These are phyloP conservation scores for Boletus tylopilopsis DNA, from an alignment of 768 basidiomycete genomes.

Conservation along the genomic window DNA sequence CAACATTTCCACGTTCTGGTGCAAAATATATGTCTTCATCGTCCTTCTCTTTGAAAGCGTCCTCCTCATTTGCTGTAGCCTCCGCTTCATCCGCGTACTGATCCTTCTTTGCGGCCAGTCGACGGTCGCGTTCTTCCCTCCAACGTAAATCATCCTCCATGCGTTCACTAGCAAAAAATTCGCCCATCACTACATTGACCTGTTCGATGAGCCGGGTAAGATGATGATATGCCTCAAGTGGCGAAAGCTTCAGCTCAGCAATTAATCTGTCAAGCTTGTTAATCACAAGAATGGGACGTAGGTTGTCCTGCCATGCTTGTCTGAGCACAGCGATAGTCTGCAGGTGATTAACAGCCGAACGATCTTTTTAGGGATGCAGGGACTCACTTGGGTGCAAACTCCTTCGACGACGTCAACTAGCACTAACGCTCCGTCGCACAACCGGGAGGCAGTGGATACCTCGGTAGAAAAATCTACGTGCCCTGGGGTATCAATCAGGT, in stretches of 20 bases:
- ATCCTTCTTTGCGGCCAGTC: slow-evolving; percentile 75
- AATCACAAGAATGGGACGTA: slow-evolving; percentile 90
- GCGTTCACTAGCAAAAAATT: slow-evolving; percentile 89
- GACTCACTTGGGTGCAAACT: slow-evolving; percentile 89
- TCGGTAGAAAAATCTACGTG: slow-evolving; percentile 99
- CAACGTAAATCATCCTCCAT: slow-evolving; percentile 97
- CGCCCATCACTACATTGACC: slow-evolving; percentile 97
- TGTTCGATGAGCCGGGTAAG: slow-evolving; percentile 92
- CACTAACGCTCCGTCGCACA: slow-evolving; percentile 95
- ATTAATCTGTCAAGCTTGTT: slow-evolving; percentile 96
- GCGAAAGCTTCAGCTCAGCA: slow-evolving; percentile 87
- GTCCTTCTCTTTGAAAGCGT: slow-evolving; percentile 89
- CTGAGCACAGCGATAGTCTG: slow-evolving; percentile 94
- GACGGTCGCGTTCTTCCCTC: slow-evolving; percentile 86
- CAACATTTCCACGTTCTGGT: slow-evolving; percentile 91
- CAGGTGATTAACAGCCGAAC: not conserved
- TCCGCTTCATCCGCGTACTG: slow-evolving; percentile 62
- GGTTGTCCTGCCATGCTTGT: slow-evolving; percentile 88
- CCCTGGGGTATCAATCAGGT: slow-evolving; percentile 98
- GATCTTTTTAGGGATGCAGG: not conserved
- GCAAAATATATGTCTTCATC: slow-evolving; percentile 98
- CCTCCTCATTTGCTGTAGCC: slow-evolving; percentile 52
- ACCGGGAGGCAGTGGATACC: slow-evolving; percentile 88
- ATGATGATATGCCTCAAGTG: slow-evolving; percentile 92
- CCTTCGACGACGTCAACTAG: slow-evolving; percentile 97